A percentile compares a stretch with the other conserved stretches of the same genome.
These are phyloP conservation scores for Lobulomyces angularis DNA, from an alignment of 192 early-diverging fungal genomes.

Conservation along the genomic window DNA sequence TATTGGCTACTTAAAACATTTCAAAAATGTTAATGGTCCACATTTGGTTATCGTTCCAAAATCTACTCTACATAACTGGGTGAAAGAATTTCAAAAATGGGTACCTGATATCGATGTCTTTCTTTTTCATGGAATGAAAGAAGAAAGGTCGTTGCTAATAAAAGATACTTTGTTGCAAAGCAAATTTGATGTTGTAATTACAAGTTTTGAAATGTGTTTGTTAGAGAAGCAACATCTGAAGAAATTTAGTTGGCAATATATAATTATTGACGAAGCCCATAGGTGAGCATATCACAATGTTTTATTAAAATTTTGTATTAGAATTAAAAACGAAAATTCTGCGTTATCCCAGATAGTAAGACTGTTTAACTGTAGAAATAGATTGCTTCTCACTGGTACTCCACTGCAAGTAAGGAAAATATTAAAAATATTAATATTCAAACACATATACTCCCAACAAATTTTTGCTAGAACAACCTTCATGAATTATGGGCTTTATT, in stretches of 20 bases:
- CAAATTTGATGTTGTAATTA: conserved; percentile 86
- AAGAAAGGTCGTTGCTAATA: conserved; percentile 60
- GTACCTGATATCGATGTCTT: conserved; percentile 77
- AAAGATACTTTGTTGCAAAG: conserved; percentile 35
- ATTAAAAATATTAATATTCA: no score
- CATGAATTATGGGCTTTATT: conserved; percentile 98
- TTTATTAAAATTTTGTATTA: no score
- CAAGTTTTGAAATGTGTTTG: conserved; percentile 92
- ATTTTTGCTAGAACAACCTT: conserved; percentile 86
- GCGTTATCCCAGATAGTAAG: conserved; percentile 89
- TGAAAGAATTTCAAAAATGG: conserved; percentile 83
- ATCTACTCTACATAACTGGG: conserved; percentile 94
- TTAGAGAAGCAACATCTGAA: conserved; percentile 74
- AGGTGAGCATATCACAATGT: no score
- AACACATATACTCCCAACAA: no score
- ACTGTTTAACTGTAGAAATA: conserved; percentile 70
- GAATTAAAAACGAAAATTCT: conserved; percentile 88
- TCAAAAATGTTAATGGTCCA: conserved; percentile 61
- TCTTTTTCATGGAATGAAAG: conserved; percentile 82
- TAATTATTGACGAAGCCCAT: conserved; percentile 73
- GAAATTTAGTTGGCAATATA: conserved; percentile 65
- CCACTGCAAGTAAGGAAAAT: no score
- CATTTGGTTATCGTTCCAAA: conserved; percentile 95
- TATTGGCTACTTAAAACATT: conserved; percentile 85
- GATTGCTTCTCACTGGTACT: conserved; percentile 88